These are phyloP conservation scores for Nematocida minor DNA, from an alignment of 371 early-diverging fungal species.

Conservation along the genomic window DNA sequence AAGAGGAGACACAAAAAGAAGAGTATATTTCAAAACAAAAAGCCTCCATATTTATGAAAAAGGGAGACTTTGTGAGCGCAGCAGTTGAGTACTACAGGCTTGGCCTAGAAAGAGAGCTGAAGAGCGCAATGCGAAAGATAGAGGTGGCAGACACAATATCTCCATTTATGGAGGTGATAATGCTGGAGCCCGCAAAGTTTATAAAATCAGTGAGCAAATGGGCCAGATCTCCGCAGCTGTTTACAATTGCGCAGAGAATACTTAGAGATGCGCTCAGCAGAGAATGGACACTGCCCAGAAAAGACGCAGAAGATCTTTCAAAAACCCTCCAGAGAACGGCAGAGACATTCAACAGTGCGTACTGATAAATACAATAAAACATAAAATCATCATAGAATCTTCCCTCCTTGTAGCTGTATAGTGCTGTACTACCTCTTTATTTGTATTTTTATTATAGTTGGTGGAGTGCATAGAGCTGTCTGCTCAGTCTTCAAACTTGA, in stretches of 20 bases:
- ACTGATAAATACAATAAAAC: background rate
- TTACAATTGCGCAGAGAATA: background rate
- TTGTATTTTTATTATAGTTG: background rate
- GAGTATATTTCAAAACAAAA: slow-evolving; percentile 18
- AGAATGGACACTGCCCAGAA: background rate
- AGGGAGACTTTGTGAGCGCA: background rate
- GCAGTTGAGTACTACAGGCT: slow-evolving; percentile 39
- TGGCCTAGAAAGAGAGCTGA: background rate
- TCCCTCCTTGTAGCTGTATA: background rate
- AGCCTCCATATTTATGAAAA: background rate
- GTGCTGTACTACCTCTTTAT: background rate
- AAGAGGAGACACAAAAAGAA: slow-evolving; percentile 22
- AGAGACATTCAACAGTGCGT: slow-evolving; percentile 23
- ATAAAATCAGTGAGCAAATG: background rate
- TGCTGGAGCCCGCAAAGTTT: background rate
- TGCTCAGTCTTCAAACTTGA: slow-evolving; percentile 45
- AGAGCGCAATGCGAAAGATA: background rate
- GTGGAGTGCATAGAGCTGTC: background rate
- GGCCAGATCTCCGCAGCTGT: slow-evolving; percentile 21
- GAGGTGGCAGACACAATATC: background rate
- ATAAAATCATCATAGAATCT: background rate
- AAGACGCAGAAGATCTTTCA: slow-evolving; percentile 6
- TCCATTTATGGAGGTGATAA: slow-evolving; percentile 4
- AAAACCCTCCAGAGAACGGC: slow-evolving; percentile 29
- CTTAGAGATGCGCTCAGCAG: background rate